Conservation (phyloP, 2,329 filamentous ascomycete species). For the Alternaria novae-zelandiae region DNA sequence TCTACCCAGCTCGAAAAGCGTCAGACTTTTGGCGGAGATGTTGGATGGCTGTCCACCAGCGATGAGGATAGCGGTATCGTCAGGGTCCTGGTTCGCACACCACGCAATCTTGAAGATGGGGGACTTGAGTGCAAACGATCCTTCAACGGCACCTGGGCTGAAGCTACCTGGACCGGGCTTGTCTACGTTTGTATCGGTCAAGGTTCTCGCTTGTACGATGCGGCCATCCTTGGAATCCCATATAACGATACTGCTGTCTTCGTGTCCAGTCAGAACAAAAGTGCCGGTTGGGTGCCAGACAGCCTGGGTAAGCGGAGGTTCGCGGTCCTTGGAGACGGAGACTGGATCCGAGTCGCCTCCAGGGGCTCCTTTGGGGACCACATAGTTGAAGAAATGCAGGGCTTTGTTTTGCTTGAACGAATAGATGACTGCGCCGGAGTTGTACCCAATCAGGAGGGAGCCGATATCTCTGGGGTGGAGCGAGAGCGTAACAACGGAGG, state of each 20-base stretch:
- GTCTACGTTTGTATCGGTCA: constrained; percentile 76
- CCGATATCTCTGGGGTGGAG: constrained; percentile 93
- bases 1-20: constrained; percentile 85
- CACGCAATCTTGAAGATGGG: constrained; percentile 82
- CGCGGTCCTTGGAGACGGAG: constrained; percentile 66
- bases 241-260: constrained; percentile 89
- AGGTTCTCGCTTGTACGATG: constrained; percentile 80
- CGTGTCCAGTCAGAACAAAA: constrained; percentile 84
- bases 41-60: constrained; percentile 78
- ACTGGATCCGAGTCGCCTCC: constrained; percentile 75
- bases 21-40: constrained; percentile 75
- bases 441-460: constrained; percentile 88
- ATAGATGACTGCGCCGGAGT: constrained; percentile 84
- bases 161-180: constrained; percentile 61
- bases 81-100: constrained; percentile 93
- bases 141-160: constrained; percentile 52
- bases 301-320: constrained; percentile 79
- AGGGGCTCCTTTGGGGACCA: constrained; percentile 79
- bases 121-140: constrained; percentile 67
- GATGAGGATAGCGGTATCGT: constrained; percentile 88
- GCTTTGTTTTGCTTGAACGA: constrained; percentile 91
- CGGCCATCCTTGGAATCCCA: constrained; percentile 93
- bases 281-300: constrained; percentile 95
- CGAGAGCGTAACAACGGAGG: constrained; percentile 76
- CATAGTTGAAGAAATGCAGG: constrained; percentile 81